Percentiles rank a stretch among this genome's conserved stretches.
Conservation (phyloP, 2,329 filamentous ascomycete genomes). For the Trichoderma aggressivum region DNA sequence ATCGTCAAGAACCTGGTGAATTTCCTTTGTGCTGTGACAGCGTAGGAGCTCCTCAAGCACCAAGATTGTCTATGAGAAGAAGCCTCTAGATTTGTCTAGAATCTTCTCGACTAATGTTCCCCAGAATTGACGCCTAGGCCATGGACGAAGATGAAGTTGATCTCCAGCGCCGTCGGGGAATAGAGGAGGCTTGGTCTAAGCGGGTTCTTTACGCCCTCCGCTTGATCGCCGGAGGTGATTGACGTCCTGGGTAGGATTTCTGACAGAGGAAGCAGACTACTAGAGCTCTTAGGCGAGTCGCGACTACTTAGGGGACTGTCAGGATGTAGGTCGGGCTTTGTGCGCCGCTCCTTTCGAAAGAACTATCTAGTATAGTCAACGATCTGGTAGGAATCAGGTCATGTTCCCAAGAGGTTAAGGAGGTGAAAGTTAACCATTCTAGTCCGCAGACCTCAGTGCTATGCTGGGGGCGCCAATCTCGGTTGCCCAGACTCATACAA, state of each 20-base stretch:
- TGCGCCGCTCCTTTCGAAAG: background rate
- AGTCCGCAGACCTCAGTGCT: background rate
- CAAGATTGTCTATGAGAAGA: conserved; percentile 36
- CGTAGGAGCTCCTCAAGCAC: conserved; percentile 32
- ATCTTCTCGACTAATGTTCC: conserved; percentile 31
- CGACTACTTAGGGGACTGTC: background rate
- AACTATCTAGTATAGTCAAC: background rate
- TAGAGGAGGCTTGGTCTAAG: background rate
- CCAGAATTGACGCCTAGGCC: background rate
- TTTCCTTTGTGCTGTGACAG: conserved; percentile 30
- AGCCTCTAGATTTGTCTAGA: conserved; percentile 35
- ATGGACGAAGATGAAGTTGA: background rate
- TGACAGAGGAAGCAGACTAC: background rate
- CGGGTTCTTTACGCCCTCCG: background rate
- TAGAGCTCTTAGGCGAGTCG: background rate
- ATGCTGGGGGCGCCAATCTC: background rate
- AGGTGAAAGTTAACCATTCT: background rate
- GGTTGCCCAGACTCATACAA: background rate
- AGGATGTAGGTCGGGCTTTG: background rate
- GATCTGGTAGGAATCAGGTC: background rate
- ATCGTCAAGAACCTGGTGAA: conserved; percentile 31
- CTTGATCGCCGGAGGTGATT: background rate
- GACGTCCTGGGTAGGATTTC: background rate
- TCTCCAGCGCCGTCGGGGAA: background rate
- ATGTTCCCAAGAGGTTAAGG: background rate